Conservation (phyloP, 2,329 filamentous ascomycete species). For the Tolypocladium paradoxum region DNA sequence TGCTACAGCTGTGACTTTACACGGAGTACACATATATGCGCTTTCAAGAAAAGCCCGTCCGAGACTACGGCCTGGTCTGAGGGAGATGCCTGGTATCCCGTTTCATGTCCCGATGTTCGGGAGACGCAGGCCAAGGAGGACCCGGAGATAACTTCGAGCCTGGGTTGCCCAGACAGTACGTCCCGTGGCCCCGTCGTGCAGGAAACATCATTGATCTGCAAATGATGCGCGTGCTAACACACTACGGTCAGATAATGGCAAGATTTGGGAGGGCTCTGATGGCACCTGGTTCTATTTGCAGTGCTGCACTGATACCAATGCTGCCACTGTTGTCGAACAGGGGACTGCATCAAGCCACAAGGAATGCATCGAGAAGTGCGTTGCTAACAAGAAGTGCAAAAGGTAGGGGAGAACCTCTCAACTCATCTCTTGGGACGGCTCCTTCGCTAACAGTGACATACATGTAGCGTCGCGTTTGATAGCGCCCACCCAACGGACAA, state of each 20-base stretch:
- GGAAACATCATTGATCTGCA: no score
- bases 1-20: conserved; percentile 1
- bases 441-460: no score
- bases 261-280: conserved; percentile 7
- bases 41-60: conserved; percentile 1
- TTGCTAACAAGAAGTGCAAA: conserved; percentile 5
- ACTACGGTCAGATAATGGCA: conserved; percentile 3
- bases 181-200: neutral
- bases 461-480: neutral
- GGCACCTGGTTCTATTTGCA: conserved; percentile 10
- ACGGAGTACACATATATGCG: neutral
- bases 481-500: conserved; percentile 1
- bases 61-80: neutral
- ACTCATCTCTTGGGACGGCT: no score
- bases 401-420: conserved; percentile 1
- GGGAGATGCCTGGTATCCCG: neutral
- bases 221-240: neutral
- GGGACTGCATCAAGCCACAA: conserved; percentile 2
- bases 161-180: neutral
- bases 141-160: neutral
- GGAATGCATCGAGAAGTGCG: conserved; percentile 6
- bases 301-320: conserved; percentile 6
- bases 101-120: neutral
- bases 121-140: neutral
- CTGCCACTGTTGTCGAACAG: conserved; percentile 2